A percentile compares a stretch with the other conserved stretches of the same genome.
Conservation (phyloP, 352 stramenopile species). For the Globisporangium rhizosaccharum region DNA sequence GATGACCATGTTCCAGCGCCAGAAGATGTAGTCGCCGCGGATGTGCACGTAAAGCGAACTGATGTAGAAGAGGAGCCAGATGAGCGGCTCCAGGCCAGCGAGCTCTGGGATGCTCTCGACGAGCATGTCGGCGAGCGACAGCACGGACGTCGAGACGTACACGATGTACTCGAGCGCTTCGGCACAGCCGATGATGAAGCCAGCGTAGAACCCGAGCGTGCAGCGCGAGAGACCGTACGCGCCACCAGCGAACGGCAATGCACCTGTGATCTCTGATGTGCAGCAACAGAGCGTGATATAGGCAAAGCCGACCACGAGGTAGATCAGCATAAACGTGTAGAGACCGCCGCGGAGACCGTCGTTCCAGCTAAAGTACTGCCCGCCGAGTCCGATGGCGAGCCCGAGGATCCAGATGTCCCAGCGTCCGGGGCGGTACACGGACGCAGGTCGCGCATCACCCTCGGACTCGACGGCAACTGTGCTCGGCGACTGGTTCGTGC, state of each 20-base stretch:
- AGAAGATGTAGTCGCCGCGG: conserved; percentile 26
- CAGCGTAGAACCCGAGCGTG: conserved; percentile 15
- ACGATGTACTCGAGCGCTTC: conserved; percentile 33
- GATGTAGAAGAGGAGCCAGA: conserved; percentile 23
- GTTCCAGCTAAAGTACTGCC: conserved; percentile 38
- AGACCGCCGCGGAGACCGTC: conserved; percentile 19
- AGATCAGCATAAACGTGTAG: conserved; percentile 18
- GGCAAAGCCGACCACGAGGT: conserved; percentile 19
- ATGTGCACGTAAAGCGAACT: conserved; percentile 19
- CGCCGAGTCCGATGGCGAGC: conserved; percentile 26
- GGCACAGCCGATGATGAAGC: conserved; percentile 29
- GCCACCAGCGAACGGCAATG: conserved; percentile 26
- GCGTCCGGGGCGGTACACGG: conserved; percentile 91
- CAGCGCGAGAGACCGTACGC: conserved; percentile 5
- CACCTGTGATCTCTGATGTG: conserved; percentile 25
- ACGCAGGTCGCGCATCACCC: conserved; percentile 92
- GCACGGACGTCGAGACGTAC: conserved; percentile 21
- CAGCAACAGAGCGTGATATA: conserved; percentile 28
- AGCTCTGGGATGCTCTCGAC: conserved; percentile 11
- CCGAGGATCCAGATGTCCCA: conserved; percentile 48
- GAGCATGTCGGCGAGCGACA: conserved; percentile 23
- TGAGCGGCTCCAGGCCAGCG: conserved; percentile 15
- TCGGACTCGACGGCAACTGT: conserved; percentile 97
- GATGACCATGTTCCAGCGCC: conserved; percentile 24
- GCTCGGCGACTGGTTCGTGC: background rate